Percentiles rank a stretch among this genome's conserved stretches.
Evolutionary conservation across 108 stramenopile species (phyloP).

Genomic region (Nannochloropsis gaditana): DNA sequence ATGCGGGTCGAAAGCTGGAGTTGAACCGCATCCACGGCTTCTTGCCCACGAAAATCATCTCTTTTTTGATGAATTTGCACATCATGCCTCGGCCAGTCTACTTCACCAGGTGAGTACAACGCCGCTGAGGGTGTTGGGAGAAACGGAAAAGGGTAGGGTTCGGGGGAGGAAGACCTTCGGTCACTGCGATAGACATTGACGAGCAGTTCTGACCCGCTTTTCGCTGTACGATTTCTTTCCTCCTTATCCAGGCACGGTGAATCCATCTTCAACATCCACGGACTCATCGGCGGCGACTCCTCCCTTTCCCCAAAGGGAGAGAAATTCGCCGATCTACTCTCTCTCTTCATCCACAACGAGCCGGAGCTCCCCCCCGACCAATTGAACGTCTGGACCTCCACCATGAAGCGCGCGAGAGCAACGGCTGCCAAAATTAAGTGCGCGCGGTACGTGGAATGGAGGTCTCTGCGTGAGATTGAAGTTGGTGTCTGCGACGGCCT

Average conservation of each 20-base stretch:
- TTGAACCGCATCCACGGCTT: constrained; percentile 50
- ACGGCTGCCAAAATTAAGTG: constrained; percentile 60
- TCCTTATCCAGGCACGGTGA: constrained; percentile 79
- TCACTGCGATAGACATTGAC: no score
- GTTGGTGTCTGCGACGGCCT: constrained; percentile 81
- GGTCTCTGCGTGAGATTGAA: constrained; percentile 52
- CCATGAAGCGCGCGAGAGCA: constrained; percentile 85
- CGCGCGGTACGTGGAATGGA: constrained; percentile 48
- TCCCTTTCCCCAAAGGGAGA: constrained; percentile 62
- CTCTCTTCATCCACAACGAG: not conserved
- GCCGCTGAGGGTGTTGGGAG: not conserved
- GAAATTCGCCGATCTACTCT: not conserved
- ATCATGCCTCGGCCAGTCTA: constrained; percentile 60
- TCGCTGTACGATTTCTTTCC: not conserved
- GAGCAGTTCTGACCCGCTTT: no score
- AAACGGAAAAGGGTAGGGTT: not conserved
- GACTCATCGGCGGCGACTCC: constrained; percentile 98
- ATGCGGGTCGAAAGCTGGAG: constrained; percentile 73
- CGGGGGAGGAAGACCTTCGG: not conserved
- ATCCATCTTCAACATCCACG: constrained; percentile 90
- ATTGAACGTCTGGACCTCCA: constrained; percentile 90
- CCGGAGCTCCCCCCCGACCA: constrained; percentile 39
- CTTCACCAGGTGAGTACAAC: constrained; percentile 56
- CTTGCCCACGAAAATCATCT: constrained; percentile 47
- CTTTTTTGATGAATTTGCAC: constrained; percentile 56